Conservation (phyloP, 495 filamentous ascomycete species). For the Viridothelium virens region DNA sequence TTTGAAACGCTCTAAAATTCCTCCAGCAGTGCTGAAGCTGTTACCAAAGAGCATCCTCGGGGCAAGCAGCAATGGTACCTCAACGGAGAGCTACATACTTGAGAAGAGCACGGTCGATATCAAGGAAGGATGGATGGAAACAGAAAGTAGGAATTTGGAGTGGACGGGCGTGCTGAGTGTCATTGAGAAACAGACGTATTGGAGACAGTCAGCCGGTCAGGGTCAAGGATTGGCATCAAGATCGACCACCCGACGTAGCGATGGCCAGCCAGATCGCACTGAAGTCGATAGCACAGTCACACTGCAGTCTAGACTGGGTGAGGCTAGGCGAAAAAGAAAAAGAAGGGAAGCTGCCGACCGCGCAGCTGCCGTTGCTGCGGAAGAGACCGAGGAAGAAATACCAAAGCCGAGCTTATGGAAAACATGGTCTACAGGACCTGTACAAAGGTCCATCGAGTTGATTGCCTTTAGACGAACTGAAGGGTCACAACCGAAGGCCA, state of each 20-base stretch:
- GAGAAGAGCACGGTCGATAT: slow-evolving; percentile 87
- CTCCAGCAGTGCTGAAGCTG: slow-evolving; percentile 71
- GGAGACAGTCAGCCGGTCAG: slow-evolving; percentile 36
- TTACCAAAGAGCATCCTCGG: slow-evolving; percentile 70
- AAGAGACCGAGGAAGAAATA: slow-evolving; percentile 41
- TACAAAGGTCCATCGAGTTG: slow-evolving; percentile 83
- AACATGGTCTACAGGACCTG: slow-evolving; percentile 67
- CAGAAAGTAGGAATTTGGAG: slow-evolving; percentile 39
- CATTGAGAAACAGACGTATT: slow-evolving; percentile 76
- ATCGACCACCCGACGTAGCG: not conserved
- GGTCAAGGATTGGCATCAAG: not conserved
- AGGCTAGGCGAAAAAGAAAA: slow-evolving; percentile 50
- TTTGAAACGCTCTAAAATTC: slow-evolving; percentile 86
- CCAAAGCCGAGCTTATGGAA: slow-evolving; percentile 56
- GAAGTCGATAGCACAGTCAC: slow-evolving; percentile 78
- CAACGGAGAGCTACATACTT: slow-evolving; percentile 75
- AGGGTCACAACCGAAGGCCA: slow-evolving; percentile 76
- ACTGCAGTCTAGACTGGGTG: slow-evolving; percentile 72
- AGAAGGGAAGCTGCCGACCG: slow-evolving; percentile 34
- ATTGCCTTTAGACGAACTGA: slow-evolving; percentile 77
- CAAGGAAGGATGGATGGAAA: slow-evolving; percentile 65
- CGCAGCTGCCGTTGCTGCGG: slow-evolving; percentile 37
- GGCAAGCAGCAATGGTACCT: slow-evolving; percentile 51
- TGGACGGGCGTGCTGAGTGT: slow-evolving; percentile 87
- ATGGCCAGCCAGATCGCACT: slow-evolving; percentile 49